Evolutionary conservation across 2,329 filamentous ascomycete species (phyloP).

Genomic region (Arthrobotrys megalospora): DNA sequence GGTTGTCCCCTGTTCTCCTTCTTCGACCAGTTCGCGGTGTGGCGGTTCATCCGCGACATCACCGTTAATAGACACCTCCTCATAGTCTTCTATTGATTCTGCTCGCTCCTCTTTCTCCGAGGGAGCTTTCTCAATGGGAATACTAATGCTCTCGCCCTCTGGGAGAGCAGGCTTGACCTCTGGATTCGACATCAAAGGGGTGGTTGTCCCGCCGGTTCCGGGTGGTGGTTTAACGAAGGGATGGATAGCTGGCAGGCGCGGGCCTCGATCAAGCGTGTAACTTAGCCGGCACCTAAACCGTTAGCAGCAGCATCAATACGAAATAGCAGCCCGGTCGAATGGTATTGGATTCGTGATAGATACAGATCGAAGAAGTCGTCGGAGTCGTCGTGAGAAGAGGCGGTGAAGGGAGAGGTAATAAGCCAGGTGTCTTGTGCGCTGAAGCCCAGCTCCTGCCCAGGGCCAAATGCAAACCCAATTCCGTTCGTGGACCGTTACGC

Average conservation of each 20-base stretch:
- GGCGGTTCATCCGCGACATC: slow-evolving; percentile 23
- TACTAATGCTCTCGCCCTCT: slow-evolving; percentile 41
- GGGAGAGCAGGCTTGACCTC: slow-evolving; percentile 44
- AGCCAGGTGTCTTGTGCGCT: slow-evolving; percentile 45
- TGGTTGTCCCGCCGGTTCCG: slow-evolving; percentile 46
- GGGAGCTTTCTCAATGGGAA: slow-evolving; percentile 29
- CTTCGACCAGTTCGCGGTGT: background rate
- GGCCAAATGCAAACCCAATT: slow-evolving; percentile 2
- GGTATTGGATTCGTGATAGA: slow-evolving; percentile 5
- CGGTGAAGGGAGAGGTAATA: slow-evolving; percentile 9
- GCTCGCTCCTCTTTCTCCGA: slow-evolving; percentile 21
- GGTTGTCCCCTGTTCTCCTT: background rate
- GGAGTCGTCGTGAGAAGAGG: slow-evolving; percentile 10
- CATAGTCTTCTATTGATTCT: slow-evolving; percentile 19
- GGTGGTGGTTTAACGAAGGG: slow-evolving; percentile 14
- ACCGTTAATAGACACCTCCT: slow-evolving; percentile 2
- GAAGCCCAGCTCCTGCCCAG: slow-evolving; percentile 26
- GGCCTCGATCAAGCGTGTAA: slow-evolving; percentile 9
- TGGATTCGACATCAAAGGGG: slow-evolving; percentile 54
- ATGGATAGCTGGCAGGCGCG: slow-evolving; percentile 2
- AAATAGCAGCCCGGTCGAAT: background rate
- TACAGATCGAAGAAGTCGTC: background rate
- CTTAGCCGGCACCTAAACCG: slow-evolving; percentile 21
- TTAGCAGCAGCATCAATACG: slow-evolving; percentile 25
- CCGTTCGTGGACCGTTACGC: slow-evolving; percentile 22